These are phyloP conservation scores for Sorghum bicolor DNA, from an alignment of 176 grass and related monocot genomes.

Conservation along the genomic window DNA sequence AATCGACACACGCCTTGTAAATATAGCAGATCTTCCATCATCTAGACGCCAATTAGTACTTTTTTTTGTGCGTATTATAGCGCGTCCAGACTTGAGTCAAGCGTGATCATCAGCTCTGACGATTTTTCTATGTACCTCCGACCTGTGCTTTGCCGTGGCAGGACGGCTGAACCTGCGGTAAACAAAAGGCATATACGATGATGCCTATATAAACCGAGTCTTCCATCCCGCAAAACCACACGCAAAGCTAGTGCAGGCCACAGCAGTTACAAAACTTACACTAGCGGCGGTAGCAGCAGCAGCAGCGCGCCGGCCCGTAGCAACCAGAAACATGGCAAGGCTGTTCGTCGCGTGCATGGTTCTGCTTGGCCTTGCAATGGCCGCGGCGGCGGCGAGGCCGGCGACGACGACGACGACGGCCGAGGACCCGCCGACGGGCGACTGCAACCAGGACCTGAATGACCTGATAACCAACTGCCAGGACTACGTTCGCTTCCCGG, in stretches of 20 bases:
- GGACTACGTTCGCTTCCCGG: conserved; percentile 35
- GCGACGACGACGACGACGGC: neutral
- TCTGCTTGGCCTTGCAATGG: conserved; percentile 13
- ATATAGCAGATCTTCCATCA: neutral
- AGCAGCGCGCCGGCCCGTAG: neutral
- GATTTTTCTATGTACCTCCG: neutral
- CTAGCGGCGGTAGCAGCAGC: neutral
- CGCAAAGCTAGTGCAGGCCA: neutral
- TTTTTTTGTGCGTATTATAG: no score
- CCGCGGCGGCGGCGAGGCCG: conserved; percentile 1
- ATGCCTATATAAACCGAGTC: neutral
- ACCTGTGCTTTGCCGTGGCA: conserved; percentile 2
- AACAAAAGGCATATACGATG: conserved; percentile 2
- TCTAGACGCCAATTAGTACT: neutral
- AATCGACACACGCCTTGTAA: conserved; percentile 6
- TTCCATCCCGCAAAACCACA: neutral
- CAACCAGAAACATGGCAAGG: conserved; percentile 22
- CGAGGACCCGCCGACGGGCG: neutral
- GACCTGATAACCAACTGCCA: conserved; percentile 31
- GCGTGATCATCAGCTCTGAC: neutral
- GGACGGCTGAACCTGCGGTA: neutral
- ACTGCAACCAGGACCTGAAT: conserved; percentile 17
- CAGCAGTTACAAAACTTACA: neutral
- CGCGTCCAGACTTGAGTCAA: neutral
- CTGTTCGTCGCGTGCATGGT: conserved; percentile 19